These are phyloP conservation scores for Ochetophila trinervis DNA, from an alignment of 306 rosid species.

Conservation along the genomic window DNA sequence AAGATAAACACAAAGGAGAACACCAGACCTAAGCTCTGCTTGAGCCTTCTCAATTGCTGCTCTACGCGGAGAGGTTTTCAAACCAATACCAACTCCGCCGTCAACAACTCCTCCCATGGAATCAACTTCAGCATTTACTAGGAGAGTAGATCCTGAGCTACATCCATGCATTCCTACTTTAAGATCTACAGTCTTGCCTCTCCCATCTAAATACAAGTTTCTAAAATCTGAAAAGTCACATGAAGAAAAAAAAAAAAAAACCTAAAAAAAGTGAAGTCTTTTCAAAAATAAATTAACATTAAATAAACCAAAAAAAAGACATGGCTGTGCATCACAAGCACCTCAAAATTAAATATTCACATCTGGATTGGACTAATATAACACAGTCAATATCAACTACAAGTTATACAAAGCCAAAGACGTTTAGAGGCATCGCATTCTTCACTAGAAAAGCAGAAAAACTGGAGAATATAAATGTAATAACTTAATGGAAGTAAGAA, in stretches of 20 bases:
- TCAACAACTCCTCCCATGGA: slow-evolving; percentile 99
- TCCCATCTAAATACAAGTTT: slow-evolving; percentile 50
- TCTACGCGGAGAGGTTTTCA: slow-evolving; percentile 92
- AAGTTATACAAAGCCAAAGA: not conserved
- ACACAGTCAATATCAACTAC: not conserved
- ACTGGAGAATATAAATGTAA: not conserved
- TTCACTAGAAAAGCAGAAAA: not conserved
- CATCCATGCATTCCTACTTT: slow-evolving; percentile 90
- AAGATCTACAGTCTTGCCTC: slow-evolving; percentile 37
- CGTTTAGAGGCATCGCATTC: not conserved
- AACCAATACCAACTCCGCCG: slow-evolving; percentile 88
- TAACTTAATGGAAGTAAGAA: not conserved
- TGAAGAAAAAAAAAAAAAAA: not conserved
- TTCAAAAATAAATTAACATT: not conserved
- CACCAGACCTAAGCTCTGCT: slow-evolving; percentile 80
- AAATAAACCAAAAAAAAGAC: not conserved
- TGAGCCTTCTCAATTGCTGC: slow-evolving; percentile 95
- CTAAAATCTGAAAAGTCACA: slow-evolving; percentile 18
- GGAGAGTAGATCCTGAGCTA: slow-evolving; percentile 67
- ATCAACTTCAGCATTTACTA: slow-evolving; percentile 99
- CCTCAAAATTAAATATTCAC: not conserved
- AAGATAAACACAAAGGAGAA: slow-evolving; percentile 11
- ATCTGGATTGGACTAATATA: not conserved
- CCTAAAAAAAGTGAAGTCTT: not conserved
- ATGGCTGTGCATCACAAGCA: not conserved